Percentiles rank a stretch among this genome's conserved stretches.
Conservation (phyloP, 352 stramenopile species). For the Elongisporangium anandrum region DNA sequence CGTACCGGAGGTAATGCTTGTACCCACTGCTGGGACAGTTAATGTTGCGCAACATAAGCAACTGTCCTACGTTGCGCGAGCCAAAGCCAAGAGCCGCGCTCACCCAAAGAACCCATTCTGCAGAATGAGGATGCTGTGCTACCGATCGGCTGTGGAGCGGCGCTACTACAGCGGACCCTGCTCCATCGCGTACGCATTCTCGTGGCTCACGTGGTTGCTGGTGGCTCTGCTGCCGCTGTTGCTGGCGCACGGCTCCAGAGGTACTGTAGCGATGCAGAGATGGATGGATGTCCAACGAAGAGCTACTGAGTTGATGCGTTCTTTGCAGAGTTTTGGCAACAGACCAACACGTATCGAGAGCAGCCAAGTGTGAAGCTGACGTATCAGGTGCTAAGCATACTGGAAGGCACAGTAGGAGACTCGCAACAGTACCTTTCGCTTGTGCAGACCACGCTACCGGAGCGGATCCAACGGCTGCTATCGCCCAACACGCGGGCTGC, state of each 20-base stretch:
- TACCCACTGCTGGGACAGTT: neutral
- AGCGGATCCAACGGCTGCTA: constrained; percentile 37
- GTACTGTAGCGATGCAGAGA: constrained; percentile 6
- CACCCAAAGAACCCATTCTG: neutral
- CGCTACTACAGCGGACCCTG: constrained; percentile 52
- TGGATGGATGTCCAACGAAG: neutral
- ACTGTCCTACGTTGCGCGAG: neutral
- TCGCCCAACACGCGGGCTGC: constrained; percentile 27
- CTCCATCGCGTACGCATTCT: constrained; percentile 51
- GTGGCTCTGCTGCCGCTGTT: constrained; percentile 48
- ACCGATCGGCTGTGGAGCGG: constrained; percentile 39
- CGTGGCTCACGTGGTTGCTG: constrained; percentile 30
- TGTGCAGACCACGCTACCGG: constrained; percentile 41
- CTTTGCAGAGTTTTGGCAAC: constrained; percentile 54
- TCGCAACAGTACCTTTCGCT: constrained; percentile 19
- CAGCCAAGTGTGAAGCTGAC: constrained; percentile 49
- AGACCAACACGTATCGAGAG: constrained; percentile 52
- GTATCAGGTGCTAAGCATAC: constrained; percentile 55
- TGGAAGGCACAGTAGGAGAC: constrained; percentile 32
- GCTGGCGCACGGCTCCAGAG: constrained; percentile 48
- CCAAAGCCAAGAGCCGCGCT: neutral
- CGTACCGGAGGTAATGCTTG: too few species aligned
- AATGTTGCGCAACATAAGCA: neutral
- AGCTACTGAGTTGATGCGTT: constrained; percentile 7
- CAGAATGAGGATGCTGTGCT: constrained; percentile 46